A percentile compares a stretch with the other conserved stretches of the same genome.
Evolutionary conservation across 1,139 yeast species (phyloP).

Genomic region (Kodamaea sp.): DNA sequence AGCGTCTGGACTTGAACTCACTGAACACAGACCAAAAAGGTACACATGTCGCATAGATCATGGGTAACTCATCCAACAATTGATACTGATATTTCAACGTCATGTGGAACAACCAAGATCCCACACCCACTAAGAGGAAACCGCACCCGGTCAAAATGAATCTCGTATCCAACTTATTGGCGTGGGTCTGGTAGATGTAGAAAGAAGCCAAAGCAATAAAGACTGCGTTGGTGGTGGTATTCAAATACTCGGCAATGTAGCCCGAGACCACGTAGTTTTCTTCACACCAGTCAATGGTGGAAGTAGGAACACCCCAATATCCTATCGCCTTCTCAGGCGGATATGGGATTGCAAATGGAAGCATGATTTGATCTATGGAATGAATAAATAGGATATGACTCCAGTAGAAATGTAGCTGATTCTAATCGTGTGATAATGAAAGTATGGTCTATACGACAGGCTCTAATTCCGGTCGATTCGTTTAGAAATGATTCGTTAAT

Average conservation of each 20-base stretch:
- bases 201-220: constrained; percentile 68
- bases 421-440: too few species aligned
- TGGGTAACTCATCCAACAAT: constrained; percentile 90
- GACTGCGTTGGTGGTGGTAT: constrained; percentile 73
- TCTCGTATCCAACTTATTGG: constrained; percentile 64
- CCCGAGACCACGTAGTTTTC: constrained; percentile 87
- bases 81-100: constrained; percentile 87
- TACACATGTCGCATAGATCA: constrained; percentile 96
- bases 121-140: constrained; percentile 85
- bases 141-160: constrained; percentile 75
- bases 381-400: not conserved
- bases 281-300: constrained; percentile 96
- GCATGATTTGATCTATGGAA: too few species aligned
- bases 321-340: constrained; percentile 47
- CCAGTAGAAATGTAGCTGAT: too few species aligned
- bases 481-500: too few species aligned
- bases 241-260: constrained; percentile 85
- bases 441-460: too few species aligned
- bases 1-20: constrained; percentile 47
- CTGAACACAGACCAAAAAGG: constrained; percentile 91
- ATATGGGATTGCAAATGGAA: constrained; percentile 49
- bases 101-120: constrained; percentile 96
- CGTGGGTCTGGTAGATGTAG: constrained; percentile 62
- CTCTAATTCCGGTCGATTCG: too few species aligned
- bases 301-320: constrained; percentile 51